Evolutionary conservation across 805 yeast species (phyloP).

Genomic region (Ogataea degrootiae): DNA sequence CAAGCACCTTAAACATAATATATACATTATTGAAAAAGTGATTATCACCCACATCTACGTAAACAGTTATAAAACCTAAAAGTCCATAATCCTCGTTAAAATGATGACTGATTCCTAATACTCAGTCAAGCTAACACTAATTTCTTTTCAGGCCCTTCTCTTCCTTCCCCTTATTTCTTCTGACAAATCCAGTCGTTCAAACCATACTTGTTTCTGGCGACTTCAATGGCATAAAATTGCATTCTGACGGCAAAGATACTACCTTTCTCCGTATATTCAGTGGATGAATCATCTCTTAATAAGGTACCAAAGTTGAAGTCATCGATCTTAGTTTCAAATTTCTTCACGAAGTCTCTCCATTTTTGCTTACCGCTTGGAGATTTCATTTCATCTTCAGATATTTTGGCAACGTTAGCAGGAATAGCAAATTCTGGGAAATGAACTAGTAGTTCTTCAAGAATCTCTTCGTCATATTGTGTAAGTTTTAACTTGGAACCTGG

Average conservation of each 20-base stretch:
- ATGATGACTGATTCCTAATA: no score
- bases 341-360: constrained; percentile 86
- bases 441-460: constrained; percentile 52
- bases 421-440: constrained; percentile 87
- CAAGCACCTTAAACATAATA: no score
- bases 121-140: no score
- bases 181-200: constrained; percentile 82
- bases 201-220: constrained; percentile 86
- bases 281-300: constrained; percentile 64
- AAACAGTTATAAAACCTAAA: no score
- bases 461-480: constrained; percentile 69
- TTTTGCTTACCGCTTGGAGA: constrained; percentile 70
- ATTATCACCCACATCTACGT: no score
- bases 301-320: constrained; percentile 96
- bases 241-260: constrained; percentile 89
- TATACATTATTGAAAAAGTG: no score
- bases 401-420: constrained; percentile 47
- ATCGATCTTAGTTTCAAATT: constrained; percentile 73
- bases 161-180: constrained; percentile 13
- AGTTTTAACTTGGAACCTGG: constrained; percentile 77
- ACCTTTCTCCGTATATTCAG: constrained; percentile 75
- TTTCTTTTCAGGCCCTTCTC: no score
- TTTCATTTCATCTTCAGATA: constrained; percentile 81
- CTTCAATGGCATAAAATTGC: constrained; percentile 93
- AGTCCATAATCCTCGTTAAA: no score